Evolutionary conservation across 441 rosid genomes (phyloP), one percentile per base, ranked within the genome.

Genomic region (Syzygium malaccense): DNA sequence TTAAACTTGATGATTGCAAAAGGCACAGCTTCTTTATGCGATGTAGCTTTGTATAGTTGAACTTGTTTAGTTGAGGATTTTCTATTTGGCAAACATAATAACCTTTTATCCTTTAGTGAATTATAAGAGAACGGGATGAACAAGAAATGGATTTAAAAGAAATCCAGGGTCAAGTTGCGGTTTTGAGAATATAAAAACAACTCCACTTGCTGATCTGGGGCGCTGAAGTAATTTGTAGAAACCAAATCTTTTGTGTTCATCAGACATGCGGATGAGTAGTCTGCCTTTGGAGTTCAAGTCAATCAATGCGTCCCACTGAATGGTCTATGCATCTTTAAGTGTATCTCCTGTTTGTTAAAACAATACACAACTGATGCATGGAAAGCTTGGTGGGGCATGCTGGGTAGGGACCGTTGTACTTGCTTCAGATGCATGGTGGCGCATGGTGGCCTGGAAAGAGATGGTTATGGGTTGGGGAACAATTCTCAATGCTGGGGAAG

Each of bases 381-480:
- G 1, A 3, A 68, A 68, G 79, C 48, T 30, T 33, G 48, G 48
- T 33, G 79, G 45, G 78, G 25, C 41, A 66, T 66, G 78, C 14
- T 66, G 25, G 60, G 28, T 56, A 56, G 28, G 60, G 18, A 60
- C 64, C 14, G 8, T 62, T 86, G 58, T 86, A 60, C 4, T 30
- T 4, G 0, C 5, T 66, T 3, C 2, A 8, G 30, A 86, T 8
- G 5, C 11, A 15, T 30, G 0, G 3, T 7, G 71, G 71, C 20
- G 37, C 37, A 64, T 55, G 57, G 1, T 55, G 19, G 68, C 6
- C 75, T 64, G 33, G 41, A 64, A 64, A 6, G 4, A 64, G 41
- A 30, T 64, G 75, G 75, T 30, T 64, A 64, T 30, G 17, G 51
- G n/a, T 75, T 75, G 14, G 83, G 25, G 51, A 75, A 75, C 83